Evolutionary conservation across 2,329 filamentous ascomycete genomes (phyloP).

Genomic region (Xylaria sp.): DNA sequence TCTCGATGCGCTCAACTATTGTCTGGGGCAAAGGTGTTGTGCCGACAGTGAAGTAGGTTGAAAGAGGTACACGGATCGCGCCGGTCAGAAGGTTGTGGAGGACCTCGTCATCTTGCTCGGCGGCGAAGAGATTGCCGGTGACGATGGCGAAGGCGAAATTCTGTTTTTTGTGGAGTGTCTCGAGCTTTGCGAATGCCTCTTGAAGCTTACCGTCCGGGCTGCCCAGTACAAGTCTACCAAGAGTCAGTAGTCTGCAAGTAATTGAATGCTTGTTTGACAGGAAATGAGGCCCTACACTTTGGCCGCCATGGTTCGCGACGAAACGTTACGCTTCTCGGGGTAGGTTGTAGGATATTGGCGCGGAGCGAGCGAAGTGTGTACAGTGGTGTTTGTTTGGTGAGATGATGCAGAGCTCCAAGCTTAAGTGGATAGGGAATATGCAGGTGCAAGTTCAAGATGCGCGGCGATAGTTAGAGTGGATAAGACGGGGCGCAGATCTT

Average conservation of each 20-base stretch:
- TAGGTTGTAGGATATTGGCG: background rate
- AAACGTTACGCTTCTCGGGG: background rate
- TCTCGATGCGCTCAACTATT: conserved; percentile 78
- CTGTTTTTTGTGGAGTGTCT: conserved; percentile 85
- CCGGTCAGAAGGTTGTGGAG: conserved; percentile 75
- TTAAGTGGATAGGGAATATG: too few relatives aligned
- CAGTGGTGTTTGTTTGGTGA: background rate
- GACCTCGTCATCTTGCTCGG: conserved; percentile 65
- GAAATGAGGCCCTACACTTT: conserved; percentile 57
- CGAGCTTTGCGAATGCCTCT: conserved; percentile 81
- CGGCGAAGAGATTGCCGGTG: conserved; percentile 82
- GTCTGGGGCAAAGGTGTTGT: conserved; percentile 74
- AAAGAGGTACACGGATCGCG: conserved; percentile 77
- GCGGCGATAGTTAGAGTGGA: conserved; percentile 7
- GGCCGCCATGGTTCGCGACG: conserved; percentile 55
- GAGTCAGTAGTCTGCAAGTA: conserved; percentile 14
- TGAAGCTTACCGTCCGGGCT: conserved; percentile 82
- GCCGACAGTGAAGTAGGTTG: conserved; percentile 91
- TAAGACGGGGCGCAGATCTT: background rate
- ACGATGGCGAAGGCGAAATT: conserved; percentile 86
- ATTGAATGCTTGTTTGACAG: conserved; percentile 22
- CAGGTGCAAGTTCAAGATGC: conserved; percentile 6
- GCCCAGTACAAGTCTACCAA: conserved; percentile 78
- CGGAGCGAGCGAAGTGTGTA: background rate
- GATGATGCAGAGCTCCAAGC: background rate